Percentiles rank a stretch among this genome's conserved stretches.
Conservation (phyloP, 2,329 filamentous ascomycete species). For the Cercospora sojina region DNA sequence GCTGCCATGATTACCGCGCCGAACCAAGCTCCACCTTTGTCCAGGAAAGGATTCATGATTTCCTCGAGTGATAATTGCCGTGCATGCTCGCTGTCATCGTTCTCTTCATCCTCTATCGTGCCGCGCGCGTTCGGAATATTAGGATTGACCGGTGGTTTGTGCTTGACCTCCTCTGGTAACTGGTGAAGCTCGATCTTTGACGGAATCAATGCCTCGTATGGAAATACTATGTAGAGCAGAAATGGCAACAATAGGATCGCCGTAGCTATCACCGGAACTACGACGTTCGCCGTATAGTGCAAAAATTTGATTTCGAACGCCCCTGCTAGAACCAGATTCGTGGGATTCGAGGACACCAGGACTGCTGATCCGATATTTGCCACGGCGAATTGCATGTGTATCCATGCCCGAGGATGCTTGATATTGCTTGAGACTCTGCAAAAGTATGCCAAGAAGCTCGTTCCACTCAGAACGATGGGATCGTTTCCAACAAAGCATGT, state of each 20-base stretch:
- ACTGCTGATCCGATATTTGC: constrained; percentile 75
- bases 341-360: constrained; percentile 74
- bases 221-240: constrained; percentile 67
- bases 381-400: constrained; percentile 68
- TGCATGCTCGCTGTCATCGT: constrained; percentile 47
- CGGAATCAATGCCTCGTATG: constrained; percentile 63
- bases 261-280: constrained; percentile 68
- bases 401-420: constrained; percentile 68
- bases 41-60: constrained; percentile 72
- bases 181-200: constrained; percentile 66
- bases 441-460: constrained; percentile 74
- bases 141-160: constrained; percentile 64
- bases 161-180: constrained; percentile 57
- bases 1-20: constrained; percentile 65
- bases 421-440: constrained; percentile 73
- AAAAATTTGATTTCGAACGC: constrained; percentile 72
- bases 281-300: constrained; percentile 73
- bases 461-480: constrained; percentile 71
- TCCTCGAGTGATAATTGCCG: constrained; percentile 65
- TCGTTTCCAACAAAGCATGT: constrained; percentile 72
- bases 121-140: constrained; percentile 66
- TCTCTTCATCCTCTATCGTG: constrained; percentile 53
- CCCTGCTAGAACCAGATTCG: constrained; percentile 71
- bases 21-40: constrained; percentile 64
- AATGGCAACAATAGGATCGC: constrained; percentile 68